These are phyloP conservation scores for Polyporus tsugae DNA, from an alignment of 1,284 basidiomycete genomes.

Conservation along the genomic window DNA sequence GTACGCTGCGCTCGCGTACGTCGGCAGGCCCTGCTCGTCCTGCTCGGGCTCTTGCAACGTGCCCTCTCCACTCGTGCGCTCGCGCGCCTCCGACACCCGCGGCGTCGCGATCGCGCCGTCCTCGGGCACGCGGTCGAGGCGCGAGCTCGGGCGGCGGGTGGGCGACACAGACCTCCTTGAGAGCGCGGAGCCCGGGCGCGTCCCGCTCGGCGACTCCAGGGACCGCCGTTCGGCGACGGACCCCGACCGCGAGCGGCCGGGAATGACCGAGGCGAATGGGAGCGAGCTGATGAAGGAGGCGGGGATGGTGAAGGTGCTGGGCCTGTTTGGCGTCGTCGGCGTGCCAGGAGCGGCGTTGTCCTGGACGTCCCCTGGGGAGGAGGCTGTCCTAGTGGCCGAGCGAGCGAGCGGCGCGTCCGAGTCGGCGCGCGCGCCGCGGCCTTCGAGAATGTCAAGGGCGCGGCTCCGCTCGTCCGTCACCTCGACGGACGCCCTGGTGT, in stretches of 20 bases:
- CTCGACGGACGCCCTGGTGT: conserved; percentile 13
- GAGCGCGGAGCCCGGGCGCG: conserved; percentile 4
- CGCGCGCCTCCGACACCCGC: not conserved
- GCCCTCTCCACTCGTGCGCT: conserved; percentile 9
- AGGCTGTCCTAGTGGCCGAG: not conserved
- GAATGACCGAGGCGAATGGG: not conserved
- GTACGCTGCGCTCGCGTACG: conserved; percentile 33
- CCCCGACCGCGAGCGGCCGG: conserved; percentile 21
- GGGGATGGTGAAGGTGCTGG: conserved; percentile 8
- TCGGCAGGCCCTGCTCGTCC: conserved; percentile 32
- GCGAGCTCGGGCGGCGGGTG: conserved; percentile 16
- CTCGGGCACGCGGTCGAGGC: conserved; percentile 18
- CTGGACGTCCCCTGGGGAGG: not conserved
- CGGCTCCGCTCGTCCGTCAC: conserved; percentile 22
- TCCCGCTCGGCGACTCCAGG: not conserved
- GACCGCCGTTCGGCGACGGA: conserved; percentile 23
- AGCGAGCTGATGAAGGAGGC: conserved; percentile 7
- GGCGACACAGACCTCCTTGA: not conserved
- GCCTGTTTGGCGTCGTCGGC: not conserved
- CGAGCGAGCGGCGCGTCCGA: not conserved
- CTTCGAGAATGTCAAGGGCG: conserved; percentile 30
- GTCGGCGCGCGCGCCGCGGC: conserved; percentile 10
- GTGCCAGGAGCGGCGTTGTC: not conserved
- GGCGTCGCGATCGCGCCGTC: not conserved
- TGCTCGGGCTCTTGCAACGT: conserved; percentile 15